Conservation (phyloP, 164 flowering plant genomes). For the Echeveria elegans region DNA sequence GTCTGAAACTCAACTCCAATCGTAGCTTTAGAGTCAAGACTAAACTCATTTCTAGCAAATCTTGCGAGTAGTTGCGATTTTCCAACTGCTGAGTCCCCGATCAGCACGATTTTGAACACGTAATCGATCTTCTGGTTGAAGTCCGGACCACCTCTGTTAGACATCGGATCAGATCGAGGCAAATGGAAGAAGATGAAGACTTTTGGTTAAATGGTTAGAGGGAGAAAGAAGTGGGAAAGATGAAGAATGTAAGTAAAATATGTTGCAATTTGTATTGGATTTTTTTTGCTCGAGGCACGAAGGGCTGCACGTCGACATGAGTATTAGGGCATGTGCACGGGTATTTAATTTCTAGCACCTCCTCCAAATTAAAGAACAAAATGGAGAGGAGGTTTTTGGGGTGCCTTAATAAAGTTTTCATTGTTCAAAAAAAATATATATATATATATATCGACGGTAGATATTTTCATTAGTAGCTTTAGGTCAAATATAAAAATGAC, state of each 20-base stretch:
- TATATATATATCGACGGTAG: too few relatives aligned
- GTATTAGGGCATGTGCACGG: too few relatives aligned
- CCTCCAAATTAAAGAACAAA: too few relatives aligned
- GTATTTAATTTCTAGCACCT: too few relatives aligned
- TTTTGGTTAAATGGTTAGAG: background rate
- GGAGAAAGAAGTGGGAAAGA: background rate
- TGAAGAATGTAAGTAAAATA: background rate
- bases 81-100: constrained; percentile 23
- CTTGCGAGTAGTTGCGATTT: constrained; percentile 77
- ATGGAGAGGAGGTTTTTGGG: too few relatives aligned
- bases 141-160: background rate
- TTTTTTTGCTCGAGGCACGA: too few relatives aligned
- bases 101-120: constrained; percentile 73
- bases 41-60: constrained; percentile 73
- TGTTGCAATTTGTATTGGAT: background rate
- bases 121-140: constrained; percentile 60
- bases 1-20: background rate
- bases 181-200: background rate
- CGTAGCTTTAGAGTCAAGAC: constrained; percentile 19
- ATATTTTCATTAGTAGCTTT: too few relatives aligned
- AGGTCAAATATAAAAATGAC: constrained; percentile 7
- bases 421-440: too few relatives aligned
- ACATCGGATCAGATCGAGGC: background rate
- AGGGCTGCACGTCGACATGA: too few relatives aligned
- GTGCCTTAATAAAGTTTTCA: too few relatives aligned